Evolutionary conservation across 768 basidiomycete genomes (phyloP).

Genomic region (Boletus sp.): DNA sequence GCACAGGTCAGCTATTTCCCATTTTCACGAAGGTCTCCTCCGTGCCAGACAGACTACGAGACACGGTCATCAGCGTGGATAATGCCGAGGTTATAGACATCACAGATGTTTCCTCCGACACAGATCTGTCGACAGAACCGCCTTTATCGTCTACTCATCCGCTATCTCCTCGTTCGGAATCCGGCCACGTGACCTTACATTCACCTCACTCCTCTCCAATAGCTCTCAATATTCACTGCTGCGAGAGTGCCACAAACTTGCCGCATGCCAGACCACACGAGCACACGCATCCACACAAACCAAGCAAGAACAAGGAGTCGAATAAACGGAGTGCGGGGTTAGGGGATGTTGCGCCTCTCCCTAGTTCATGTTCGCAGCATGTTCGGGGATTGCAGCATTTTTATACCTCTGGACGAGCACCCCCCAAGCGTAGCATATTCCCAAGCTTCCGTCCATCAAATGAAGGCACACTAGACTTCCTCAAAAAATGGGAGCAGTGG

Average conservation of each 20-base stretch:
- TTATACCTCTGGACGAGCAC: slow-evolving; percentile 22
- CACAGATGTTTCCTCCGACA: slow-evolving; percentile 15
- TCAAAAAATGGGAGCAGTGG: slow-evolving; percentile 5
- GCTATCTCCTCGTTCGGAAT: slow-evolving; percentile 11
- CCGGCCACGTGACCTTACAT: slow-evolving; percentile 1
- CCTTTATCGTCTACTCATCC: slow-evolving; percentile 3
- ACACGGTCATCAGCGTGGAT: slow-evolving; percentile 12
- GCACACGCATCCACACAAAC: neutral
- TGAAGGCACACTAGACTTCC: slow-evolving; percentile 16
- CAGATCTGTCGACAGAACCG: slow-evolving; percentile 14
- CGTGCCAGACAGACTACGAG: neutral
- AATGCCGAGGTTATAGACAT: slow-evolving; percentile 18
- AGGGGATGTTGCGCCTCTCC: slow-evolving; percentile 40
- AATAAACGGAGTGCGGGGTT: slow-evolving; percentile 1
- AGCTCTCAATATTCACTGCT: neutral
- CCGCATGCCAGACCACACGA: slow-evolving; percentile 1
- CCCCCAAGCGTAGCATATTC: slow-evolving; percentile 7
- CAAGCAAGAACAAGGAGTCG: slow-evolving; percentile 1
- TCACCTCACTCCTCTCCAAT: slow-evolving; percentile 5
- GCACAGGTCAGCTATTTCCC: slow-evolving; percentile 24
- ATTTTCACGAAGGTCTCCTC: slow-evolving; percentile 21
- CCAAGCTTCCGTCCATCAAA: slow-evolving; percentile 1
- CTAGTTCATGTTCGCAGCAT: slow-evolving; percentile 52
- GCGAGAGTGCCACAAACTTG: slow-evolving; percentile 6
- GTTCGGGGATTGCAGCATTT: slow-evolving; percentile 53